Evolutionary conservation across 495 filamentous ascomycete genomes (phyloP), one percentile per base, ranked within the genome.

Genomic region (Aspergillus conjunctus): DNA sequence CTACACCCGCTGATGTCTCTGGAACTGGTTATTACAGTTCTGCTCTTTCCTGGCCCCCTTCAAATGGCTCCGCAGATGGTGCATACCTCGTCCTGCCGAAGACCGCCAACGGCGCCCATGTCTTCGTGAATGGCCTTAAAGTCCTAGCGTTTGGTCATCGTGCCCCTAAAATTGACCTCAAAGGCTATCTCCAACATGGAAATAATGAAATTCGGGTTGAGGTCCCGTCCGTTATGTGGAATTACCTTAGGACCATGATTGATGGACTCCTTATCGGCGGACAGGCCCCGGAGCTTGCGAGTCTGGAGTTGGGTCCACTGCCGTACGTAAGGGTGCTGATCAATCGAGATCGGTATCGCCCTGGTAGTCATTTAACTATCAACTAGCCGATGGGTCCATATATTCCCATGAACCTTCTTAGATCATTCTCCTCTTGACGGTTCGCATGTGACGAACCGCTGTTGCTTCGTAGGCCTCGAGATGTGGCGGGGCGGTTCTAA

Each of bases 141-240:
- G 12, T 6, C 1, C 3, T 26, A 2, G 21, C 48, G 11, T 22
- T 51, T 22, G 49, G 32, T 51, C 26, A 31, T 6, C 14, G 14
- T n/a, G 31, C 26, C 12, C 17, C 49, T 0, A 33, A 33, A 1
- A 6, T 22, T 14, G 49, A 51, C n/a, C 30, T 51, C n/a, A 11
- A 12, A 3, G 21, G 9, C 7, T 51, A 51, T 51, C 49, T 51
- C 9, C 22, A 15, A 2, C 15, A 32, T 7, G 48, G 21, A 17
- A 11, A 51, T 1, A 51, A 51, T 51, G 49, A 51, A 15, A 26
- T 51, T 18, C 49, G 14, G 17, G 30, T 22, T 20, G 49, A 31
- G 11, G 49, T 51, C 10, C 49, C 49, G 9, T 15, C 49, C 15
- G 21, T 22, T 10, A 51, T 51, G 49, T 51, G 22, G 49, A 51